These are phyloP conservation scores for Monascus ruber DNA, from an alignment of 2,329 filamentous ascomycete genomes.

Conservation along the genomic window DNA sequence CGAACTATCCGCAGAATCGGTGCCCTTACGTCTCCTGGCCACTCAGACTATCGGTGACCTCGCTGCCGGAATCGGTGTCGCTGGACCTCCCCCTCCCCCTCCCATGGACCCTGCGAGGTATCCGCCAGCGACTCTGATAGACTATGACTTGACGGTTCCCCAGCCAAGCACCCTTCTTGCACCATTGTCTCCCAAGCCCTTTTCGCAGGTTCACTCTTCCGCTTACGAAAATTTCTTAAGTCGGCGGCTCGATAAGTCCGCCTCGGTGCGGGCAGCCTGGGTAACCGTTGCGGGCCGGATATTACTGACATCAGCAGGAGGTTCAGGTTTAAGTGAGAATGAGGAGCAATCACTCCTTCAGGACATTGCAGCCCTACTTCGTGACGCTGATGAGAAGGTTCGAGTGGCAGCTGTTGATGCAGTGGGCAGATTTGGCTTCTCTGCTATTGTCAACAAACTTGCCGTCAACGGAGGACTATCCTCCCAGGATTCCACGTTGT, in stretches of 20 bases:
- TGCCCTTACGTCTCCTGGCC: conserved; percentile 73
- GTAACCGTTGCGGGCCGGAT: conserved; percentile 74
- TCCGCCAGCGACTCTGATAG: conserved; percentile 46
- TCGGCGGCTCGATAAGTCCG: conserved; percentile 75
- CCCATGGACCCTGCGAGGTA: conserved; percentile 71
- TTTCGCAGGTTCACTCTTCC: conserved; percentile 65
- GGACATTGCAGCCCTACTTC: conserved; percentile 66
- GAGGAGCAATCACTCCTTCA: conserved; percentile 68
- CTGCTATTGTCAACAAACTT: conserved; percentile 70
- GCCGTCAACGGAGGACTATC: conserved; percentile 63
- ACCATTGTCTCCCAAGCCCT: conserved; percentile 78
- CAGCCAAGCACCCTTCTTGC: conserved; percentile 58
- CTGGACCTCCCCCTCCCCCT: conserved; percentile 65
- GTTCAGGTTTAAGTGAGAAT: conserved; percentile 71
- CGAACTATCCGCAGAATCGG: conserved; percentile 80
- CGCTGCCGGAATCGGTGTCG: conserved; percentile 83
- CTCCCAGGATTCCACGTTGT: conserved; percentile 66
- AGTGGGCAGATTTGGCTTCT: conserved; percentile 68
- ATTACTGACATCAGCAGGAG: conserved; percentile 79
- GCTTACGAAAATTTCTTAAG: conserved; percentile 78
- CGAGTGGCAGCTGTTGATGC: conserved; percentile 79
- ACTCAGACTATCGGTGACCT: conserved; percentile 94
- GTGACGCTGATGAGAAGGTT: conserved; percentile 83
- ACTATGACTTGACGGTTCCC: conserved; percentile 40
- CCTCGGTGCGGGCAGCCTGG: conserved; percentile 75